Conservation (phyloP, 2,329 filamentous ascomycete genomes). For the Truncatella angustata region DNA sequence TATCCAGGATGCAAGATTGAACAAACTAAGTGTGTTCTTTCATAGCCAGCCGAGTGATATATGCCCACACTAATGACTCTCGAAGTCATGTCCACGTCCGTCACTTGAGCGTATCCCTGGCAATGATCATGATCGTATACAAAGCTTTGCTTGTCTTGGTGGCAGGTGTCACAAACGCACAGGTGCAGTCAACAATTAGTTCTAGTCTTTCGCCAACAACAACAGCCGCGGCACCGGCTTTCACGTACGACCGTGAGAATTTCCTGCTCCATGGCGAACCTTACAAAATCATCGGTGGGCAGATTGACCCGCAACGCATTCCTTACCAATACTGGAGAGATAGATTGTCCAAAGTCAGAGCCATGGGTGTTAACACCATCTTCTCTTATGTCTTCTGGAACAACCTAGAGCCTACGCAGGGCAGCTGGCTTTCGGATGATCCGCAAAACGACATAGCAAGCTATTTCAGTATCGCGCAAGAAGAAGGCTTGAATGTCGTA, state of each 20-base stretch:
- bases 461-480: conserved; percentile 46
- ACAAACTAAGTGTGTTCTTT: too few relatives aligned
- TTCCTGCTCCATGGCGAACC: conserved; percentile 8
- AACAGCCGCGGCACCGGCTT: not conserved
- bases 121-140: not conserved
- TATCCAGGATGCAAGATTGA: too few relatives aligned
- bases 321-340: conserved; percentile 45
- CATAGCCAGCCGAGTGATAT: too few relatives aligned
- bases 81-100: too few relatives aligned
- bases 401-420: conserved; percentile 39
- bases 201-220: not conserved
- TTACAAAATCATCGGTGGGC: conserved; percentile 40
- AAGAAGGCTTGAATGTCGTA: conserved; percentile 44
- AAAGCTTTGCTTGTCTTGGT: not conserved
- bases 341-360: conserved; percentile 39
- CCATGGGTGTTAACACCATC: conserved; percentile 50
- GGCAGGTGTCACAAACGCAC: not conserved
- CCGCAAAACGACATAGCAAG: conserved; percentile 44
- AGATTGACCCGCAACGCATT: conserved; percentile 50
- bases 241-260: conserved; percentile 5
- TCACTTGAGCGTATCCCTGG: too few relatives aligned
- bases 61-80: too few relatives aligned
- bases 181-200: not conserved
- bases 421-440: conserved; percentile 33
- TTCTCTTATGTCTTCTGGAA: conserved; percentile 53